Base-by-base conservation (phyloP, 768 basidiomycete species). In the Amanita exitialis region DNA sequence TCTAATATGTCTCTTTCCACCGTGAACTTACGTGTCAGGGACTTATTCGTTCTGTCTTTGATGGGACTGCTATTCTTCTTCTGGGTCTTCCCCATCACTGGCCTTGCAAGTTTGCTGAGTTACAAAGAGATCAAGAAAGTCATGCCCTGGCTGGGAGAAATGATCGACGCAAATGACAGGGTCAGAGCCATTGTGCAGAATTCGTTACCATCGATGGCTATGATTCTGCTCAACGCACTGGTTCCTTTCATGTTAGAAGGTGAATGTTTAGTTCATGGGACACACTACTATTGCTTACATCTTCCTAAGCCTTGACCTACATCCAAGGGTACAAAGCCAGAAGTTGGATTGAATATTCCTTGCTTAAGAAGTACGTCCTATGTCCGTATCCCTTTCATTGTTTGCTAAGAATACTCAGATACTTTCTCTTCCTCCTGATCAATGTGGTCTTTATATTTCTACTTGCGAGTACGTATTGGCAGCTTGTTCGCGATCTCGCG, bases 371-470 rank as follows among this genome's bases (percentile, higher is more conserved):
- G 92, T 96, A 51, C 80, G 2, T 34, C 6, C 7, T 15, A 16
- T 35, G 18, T 20, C 20, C 8, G 42, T 7, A 7, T 51, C 36
- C 1, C 32, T 28, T 4, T 16, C 25, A 46, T 49, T 43, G 25
- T n/a, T 56, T 61, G 27, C 51, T 21, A 48, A 41, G 3, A 6
- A 20, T 28, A 1, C 37, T 18, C 61, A 96, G 92, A 76, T 97
- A 96, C 63, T 92, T 94, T 61, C 72, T 96, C 28, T 95, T 96
- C 72, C 75, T 97, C 2, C 76, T 96, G 44, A 70, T 91, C 69
- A 91, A 93, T 60, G 91, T 95, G 36, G 85, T 97, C 36, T 94
- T 94, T 66, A 92, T 95, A 54, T 97, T 95, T 72, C 78, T 95
- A 13, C 68, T 95, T 34, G 91, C 92, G 0, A 87, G 85, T 49